Base-by-base conservation (phyloP, 2,329 filamentous ascomycete genomes). In the Cladophialophora exuberans region DNA sequence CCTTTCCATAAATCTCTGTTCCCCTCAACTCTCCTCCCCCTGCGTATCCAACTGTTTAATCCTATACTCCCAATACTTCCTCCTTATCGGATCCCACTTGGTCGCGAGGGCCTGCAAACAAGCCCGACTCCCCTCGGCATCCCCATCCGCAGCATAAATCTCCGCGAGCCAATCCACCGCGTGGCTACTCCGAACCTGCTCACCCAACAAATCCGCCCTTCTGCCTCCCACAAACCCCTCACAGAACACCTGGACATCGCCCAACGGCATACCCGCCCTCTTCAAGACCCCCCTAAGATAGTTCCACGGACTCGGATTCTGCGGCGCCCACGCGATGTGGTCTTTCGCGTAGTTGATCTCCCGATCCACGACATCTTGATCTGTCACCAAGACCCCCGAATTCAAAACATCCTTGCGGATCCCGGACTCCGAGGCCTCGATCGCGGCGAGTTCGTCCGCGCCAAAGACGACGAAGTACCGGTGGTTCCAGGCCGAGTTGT, bases 401-500 rank as follows among this genome's bases (percentile, higher is more conserved):
- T 25, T 46, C 25, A 61, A 46, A 13, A 61, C 46, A 5, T 61
- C 55, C 15, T 58, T 58, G n/a, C 58, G 42, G 44, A 49, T 60
- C 17, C 46, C 51, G 20, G 53, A 35, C 4, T n/a, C 22, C 18
- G 57, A 43, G 22, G 75, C 76, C 62, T 83, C 80, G 57, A 62
- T 50, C 6, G 48, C 44, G 66, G 55, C 72, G 57, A 68, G 70
- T 54, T 72, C 67, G 23, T 73, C 73, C 20, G 71, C 77, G 81
- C 77, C 69, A 82, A 97, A 96, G 15, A 93, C 84, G n/a, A 97
- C 71, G 71, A 93, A 96, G 79, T 94, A 97, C 47, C 94, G 86
- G 77, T 99, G 93, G 62, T 93, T 95, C 94, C 94, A 99, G 13
- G 93, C 94, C 39, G 89, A 94, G 72, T 99, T 99, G 76, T 99